Conservation (phyloP, 257 asterid genomes). For the Verbascum thapsus region DNA sequence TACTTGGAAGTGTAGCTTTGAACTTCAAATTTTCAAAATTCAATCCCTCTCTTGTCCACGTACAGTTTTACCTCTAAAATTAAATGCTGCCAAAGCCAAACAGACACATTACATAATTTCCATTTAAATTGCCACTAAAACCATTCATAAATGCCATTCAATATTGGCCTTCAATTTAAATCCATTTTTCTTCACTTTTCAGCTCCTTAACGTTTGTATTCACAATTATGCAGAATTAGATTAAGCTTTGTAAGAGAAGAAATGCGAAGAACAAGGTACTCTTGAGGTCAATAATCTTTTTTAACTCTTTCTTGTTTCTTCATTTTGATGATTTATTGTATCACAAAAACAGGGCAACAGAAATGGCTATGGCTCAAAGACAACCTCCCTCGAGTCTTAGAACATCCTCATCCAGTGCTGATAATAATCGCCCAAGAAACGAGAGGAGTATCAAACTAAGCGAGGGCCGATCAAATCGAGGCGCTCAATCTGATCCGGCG, state of each 20-base stretch:
- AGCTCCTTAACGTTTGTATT: neutral
- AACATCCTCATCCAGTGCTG: constrained; percentile 27
- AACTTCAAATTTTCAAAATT: too few species aligned
- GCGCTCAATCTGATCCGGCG: constrained; percentile 48
- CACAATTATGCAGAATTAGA: too few species aligned
- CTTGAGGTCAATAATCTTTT: constrained; percentile 10
- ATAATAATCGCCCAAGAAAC: constrained; percentile 40
- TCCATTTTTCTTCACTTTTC: constrained; percentile 6
- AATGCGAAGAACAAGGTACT: constrained; percentile 41
- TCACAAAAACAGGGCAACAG: constrained; percentile 26
- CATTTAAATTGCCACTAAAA: too few species aligned
- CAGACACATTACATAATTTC: too few species aligned
- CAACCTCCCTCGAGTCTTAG: constrained; percentile 27
- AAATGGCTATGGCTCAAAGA: constrained; percentile 32
- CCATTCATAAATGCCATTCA: constrained; percentile 33
- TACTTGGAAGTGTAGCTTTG: too few species aligned
- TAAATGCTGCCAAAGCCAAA: too few species aligned
- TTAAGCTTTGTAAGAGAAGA: neutral
- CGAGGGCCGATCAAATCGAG: constrained; percentile 59
- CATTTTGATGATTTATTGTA: neutral
- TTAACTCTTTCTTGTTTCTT: neutral
- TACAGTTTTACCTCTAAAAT: too few species aligned
- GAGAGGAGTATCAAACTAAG: constrained; percentile 65
- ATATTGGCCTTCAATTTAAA: constrained; percentile 30
- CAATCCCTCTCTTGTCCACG: too few species aligned